Percentiles rank a stretch among this genome's conserved stretches.
These are phyloP conservation scores for Leccinum huronense DNA, from an alignment of 1,284 basidiomycete genomes.

Conservation along the genomic window DNA sequence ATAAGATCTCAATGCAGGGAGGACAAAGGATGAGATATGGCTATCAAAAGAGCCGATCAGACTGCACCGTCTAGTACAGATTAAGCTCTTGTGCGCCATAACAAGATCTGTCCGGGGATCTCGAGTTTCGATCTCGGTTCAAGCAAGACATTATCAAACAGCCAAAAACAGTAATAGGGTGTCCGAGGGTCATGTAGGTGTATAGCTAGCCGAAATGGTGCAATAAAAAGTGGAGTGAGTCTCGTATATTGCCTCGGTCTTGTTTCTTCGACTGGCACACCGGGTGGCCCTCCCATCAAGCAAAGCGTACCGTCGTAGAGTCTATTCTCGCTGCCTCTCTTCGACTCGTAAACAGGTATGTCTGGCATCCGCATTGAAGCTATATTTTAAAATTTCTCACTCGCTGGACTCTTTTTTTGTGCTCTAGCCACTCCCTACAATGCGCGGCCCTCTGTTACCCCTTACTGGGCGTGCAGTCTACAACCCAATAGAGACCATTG, in stretches of 20 bases:
- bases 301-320: neutral
- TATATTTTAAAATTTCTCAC: neutral
- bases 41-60: neutral
- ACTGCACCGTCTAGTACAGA: neutral
- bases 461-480: slow-evolving; percentile 65
- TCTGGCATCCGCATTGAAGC: neutral
- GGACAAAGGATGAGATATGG: neutral
- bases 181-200: slow-evolving; percentile 22
- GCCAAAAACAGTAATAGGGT: slow-evolving; percentile 16
- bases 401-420: neutral
- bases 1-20: slow-evolving; percentile 3
- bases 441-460: slow-evolving; percentile 59
- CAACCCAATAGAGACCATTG: slow-evolving; percentile 82
- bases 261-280: neutral
- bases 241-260: neutral
- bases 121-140: slow-evolving; percentile 2
- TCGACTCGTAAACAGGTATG: neutral
- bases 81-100: neutral
- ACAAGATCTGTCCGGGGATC: neutral
- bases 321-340: neutral
- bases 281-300: neutral
- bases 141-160: slow-evolving; percentile 1
- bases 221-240: slow-evolving; percentile 34
- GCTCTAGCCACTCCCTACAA: slow-evolving; percentile 19
- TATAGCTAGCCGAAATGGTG: slow-evolving; percentile 22